A percentile compares a stretch with the other conserved stretches of the same genome.
These are phyloP conservation scores for Capsicum pubescens DNA, from an alignment of 257 asterid species.

Conservation along the genomic window DNA sequence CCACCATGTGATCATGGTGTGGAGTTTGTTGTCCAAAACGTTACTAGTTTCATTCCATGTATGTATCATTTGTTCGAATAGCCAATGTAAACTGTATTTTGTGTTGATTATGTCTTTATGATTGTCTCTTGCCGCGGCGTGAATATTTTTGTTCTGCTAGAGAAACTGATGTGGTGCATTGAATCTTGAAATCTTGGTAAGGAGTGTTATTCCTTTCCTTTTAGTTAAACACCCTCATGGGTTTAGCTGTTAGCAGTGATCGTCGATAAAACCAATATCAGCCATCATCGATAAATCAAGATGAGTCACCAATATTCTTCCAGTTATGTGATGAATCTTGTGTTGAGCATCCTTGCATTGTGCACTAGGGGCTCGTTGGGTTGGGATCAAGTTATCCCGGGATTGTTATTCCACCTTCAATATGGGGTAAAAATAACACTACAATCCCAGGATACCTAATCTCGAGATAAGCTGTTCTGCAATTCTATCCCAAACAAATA, in stretches of 20 bases:
- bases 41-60: not conserved
- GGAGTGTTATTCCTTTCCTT: not conserved
- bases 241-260: too few species aligned
- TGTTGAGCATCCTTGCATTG: not conserved
- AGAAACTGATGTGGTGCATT: not conserved
- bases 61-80: not conserved
- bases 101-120: not conserved
- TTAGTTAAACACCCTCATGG: too few species aligned
- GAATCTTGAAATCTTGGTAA: not conserved
- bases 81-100: not conserved
- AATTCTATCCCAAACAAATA: too few species aligned
- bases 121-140: not conserved
- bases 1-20: not conserved
- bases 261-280: too few species aligned
- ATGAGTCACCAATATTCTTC: too few species aligned
- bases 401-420: too few species aligned
- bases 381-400: too few species aligned
- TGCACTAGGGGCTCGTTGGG: not conserved
- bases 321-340: not conserved
- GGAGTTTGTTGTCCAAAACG: not conserved
- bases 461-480: too few species aligned
- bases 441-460: too few species aligned
- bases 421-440: too few species aligned
- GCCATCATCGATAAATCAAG: too few species aligned
- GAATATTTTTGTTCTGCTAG: not conserved